Percentiles rank a stretch among this genome's conserved stretches.
These are phyloP conservation scores for Coemansia sp. DNA, from an alignment of 192 early-diverging fungal genomes.

Conservation along the genomic window DNA sequence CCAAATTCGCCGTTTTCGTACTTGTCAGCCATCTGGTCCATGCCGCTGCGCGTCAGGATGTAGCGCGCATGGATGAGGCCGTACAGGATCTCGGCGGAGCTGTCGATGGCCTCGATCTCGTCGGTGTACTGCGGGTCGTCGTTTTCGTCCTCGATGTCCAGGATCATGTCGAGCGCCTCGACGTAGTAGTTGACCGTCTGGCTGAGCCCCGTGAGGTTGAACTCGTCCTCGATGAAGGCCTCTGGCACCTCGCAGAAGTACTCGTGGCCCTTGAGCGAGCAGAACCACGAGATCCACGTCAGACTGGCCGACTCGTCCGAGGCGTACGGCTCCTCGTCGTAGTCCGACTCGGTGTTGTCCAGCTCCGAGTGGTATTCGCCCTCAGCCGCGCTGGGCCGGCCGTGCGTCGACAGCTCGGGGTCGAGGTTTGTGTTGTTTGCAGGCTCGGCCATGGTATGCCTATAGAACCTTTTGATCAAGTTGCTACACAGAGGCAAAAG, in stretches of 20 bases:
- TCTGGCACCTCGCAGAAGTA: slow-evolving; percentile 75
- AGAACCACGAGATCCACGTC: slow-evolving; percentile 79
- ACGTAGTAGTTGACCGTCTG: slow-evolving; percentile 78
- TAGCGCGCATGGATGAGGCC: slow-evolving; percentile 92
- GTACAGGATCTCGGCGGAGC: slow-evolving; percentile 88
- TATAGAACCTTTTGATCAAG: slow-evolving; percentile 32
- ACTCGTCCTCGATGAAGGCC: slow-evolving; percentile 90
- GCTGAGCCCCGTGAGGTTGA: slow-evolving; percentile 93
- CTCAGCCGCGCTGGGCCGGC: slow-evolving; percentile 7
- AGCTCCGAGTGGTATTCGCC: slow-evolving; percentile 28
- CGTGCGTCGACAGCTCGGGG: slow-evolving; percentile 1
- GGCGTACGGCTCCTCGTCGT: slow-evolving; percentile 39
- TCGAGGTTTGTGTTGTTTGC: slow-evolving; percentile 22
- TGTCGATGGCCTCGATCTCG: slow-evolving; percentile 74
- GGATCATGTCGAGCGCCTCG: slow-evolving; percentile 92
- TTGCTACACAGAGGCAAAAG: slow-evolving; percentile 14
- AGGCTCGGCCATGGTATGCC: slow-evolving; percentile 44
- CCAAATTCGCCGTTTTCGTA: slow-evolving; percentile 77
- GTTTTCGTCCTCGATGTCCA: slow-evolving; percentile 73
- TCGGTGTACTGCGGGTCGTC: slow-evolving; percentile 57
- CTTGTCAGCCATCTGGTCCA: slow-evolving; percentile 79
- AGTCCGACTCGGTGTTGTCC: slow-evolving; percentile 47
- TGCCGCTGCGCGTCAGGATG: slow-evolving; percentile 81
- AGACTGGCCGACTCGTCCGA: slow-evolving; percentile 48
- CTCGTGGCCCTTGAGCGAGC: slow-evolving; percentile 69